These are phyloP conservation scores for Colletotrichum shisoi DNA, from an alignment of 2,329 filamentous ascomycete species.

Conservation along the genomic window DNA sequence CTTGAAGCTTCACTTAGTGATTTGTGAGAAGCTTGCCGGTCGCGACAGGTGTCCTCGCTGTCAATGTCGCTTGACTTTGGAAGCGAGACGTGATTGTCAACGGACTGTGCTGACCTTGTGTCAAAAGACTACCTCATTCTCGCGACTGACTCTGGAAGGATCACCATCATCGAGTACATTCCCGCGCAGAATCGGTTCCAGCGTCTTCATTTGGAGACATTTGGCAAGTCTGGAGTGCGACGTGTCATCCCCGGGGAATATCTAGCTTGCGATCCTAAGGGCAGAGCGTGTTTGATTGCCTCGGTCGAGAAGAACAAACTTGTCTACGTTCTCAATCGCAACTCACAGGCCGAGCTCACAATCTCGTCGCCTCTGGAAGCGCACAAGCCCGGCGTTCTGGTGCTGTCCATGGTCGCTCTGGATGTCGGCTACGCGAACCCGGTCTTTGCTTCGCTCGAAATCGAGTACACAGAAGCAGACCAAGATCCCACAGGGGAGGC, in stretches of 20 bases:
- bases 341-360: slow-evolving; percentile 90
- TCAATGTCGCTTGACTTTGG: slow-evolving; percentile 16
- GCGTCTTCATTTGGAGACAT: slow-evolving; percentile 93
- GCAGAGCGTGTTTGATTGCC: slow-evolving; percentile 91
- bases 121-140: slow-evolving; percentile 90
- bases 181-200: slow-evolving; percentile 86
- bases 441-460: slow-evolving; percentile 91
- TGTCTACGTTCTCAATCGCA: slow-evolving; percentile 96
- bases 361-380: slow-evolving; percentile 98
- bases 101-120: slow-evolving; percentile 38
- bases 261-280: slow-evolving; percentile 92
- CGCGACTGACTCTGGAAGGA: slow-evolving; percentile 92
- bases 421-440: slow-evolving; percentile 98
- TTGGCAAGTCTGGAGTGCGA: slow-evolving; percentile 94
- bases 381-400: slow-evolving; percentile 89
- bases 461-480: slow-evolving; percentile 91
- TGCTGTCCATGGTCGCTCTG: slow-evolving; percentile 84
- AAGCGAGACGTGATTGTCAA: slow-evolving; percentile 28
- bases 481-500: slow-evolving; percentile 88
- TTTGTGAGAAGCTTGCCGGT: slow-evolving; percentile 41
- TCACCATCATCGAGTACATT: slow-evolving; percentile 92
- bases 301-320: slow-evolving; percentile 99
- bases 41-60: slow-evolving; percentile 23
- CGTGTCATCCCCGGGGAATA: slow-evolving; percentile 96
- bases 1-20: slow-evolving; percentile 74